A percentile compares a stretch with the other conserved stretches of the same genome.
Conservation (phyloP, 257 asterid genomes). For the Voacanga thouarsii region DNA sequence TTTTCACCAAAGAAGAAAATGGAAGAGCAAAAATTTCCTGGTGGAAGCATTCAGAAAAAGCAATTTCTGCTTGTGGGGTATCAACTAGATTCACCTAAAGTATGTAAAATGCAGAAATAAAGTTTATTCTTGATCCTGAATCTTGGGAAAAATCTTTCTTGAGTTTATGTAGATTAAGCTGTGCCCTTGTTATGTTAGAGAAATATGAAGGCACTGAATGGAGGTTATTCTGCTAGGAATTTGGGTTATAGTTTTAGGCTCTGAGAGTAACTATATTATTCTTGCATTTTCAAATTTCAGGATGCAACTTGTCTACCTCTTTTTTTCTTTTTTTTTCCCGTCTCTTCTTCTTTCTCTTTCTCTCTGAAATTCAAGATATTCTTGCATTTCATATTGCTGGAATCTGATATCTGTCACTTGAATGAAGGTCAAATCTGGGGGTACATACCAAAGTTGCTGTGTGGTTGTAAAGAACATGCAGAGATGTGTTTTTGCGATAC, state of each 20-base stretch:
- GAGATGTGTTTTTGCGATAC: conserved; percentile 88
- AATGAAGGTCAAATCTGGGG: conserved; percentile 72
- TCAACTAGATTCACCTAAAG: not conserved
- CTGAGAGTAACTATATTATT: not conserved
- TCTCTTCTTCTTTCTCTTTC: not conserved
- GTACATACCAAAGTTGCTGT: conserved; percentile 83
- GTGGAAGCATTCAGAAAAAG: not conserved
- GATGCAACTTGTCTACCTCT: not conserved
- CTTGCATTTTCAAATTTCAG: not conserved
- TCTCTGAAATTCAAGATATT: not conserved
- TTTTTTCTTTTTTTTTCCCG: no score
- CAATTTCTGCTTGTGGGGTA: not conserved
- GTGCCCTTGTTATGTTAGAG: not conserved
- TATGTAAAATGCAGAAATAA: not conserved
- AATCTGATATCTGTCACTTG: conserved; percentile 26
- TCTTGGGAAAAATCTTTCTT: not conserved
- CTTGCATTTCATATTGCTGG: conserved; percentile 17
- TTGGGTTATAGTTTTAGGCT: not conserved
- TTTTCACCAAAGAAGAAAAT: no score
- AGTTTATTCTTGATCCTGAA: not conserved
- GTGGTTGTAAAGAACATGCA: conserved; percentile 77
- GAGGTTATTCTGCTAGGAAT: not conserved
- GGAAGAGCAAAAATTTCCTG: not conserved
- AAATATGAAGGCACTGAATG: not conserved
- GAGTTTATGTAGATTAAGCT: not conserved